phyloP scores from a whole-genome alignment of 1,284 basidiomycete genomes.

The Irpex sp. region DNA sequence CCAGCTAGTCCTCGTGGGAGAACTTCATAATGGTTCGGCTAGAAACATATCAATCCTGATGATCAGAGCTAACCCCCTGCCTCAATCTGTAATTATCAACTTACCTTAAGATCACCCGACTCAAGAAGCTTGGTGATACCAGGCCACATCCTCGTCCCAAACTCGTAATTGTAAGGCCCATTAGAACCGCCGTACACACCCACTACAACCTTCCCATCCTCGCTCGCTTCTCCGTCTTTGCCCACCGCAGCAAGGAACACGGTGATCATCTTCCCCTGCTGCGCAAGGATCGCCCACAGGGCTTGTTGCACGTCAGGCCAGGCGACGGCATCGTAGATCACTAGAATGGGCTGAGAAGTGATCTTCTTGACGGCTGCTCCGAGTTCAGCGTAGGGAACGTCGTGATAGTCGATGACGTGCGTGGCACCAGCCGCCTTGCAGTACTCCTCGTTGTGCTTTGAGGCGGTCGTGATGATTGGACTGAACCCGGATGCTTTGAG shows the following conservation, averaged over 20 bases:
- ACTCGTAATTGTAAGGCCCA: conserved; percentile 1
- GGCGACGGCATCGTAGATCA: conserved; percentile 24
- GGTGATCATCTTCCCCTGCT: not conserved
- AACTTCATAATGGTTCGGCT: conserved; percentile 19
- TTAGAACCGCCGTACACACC: conserved; percentile 7
- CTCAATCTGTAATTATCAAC: not conserved
- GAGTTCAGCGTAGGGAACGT: conserved; percentile 6
- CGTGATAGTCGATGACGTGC: conserved; percentile 22
- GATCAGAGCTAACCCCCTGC: not conserved
- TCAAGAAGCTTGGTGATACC: conserved; percentile 11
- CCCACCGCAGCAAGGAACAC: not conserved
- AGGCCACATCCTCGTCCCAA: conserved; percentile 9
- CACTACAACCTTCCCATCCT: conserved; percentile 8
- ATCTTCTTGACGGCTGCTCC: conserved; percentile 8
- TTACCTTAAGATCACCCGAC: conserved; percentile 10
- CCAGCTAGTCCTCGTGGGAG: conserved; percentile 24
- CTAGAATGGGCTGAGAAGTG: conserved; percentile 9
- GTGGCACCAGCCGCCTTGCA: conserved; percentile 29
- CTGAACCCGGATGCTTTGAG: conserved; percentile 21
- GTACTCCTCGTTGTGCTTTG: conserved; percentile 21
- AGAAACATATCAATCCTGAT: not conserved
- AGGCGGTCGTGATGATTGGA: conserved; percentile 22
- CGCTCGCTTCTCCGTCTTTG: not conserved
- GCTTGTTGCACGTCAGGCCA: conserved; percentile 18
- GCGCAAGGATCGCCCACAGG: conserved; percentile 19